These are phyloP conservation scores for Pestalotiopsis sp. DNA, from an alignment of 2,329 filamentous ascomycete species.

Conservation along the genomic window DNA sequence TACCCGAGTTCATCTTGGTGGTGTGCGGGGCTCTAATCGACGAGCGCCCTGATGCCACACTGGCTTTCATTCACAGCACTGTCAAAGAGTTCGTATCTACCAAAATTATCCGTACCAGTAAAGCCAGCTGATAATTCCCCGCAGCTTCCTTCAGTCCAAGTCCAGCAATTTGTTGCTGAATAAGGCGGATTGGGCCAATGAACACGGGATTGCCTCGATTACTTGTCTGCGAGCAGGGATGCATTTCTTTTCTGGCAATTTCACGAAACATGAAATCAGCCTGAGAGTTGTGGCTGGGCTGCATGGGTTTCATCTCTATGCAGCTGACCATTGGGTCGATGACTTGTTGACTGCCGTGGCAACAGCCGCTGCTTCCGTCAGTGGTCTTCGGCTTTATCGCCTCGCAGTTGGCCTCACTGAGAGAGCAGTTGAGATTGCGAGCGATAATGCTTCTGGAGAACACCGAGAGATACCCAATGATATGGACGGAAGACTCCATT, in stretches of 20 bases:
- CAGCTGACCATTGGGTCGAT: constrained; percentile 31
- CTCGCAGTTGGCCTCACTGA: not conserved
- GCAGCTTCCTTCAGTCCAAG: constrained; percentile 10
- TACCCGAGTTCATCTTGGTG: constrained; percentile 25
- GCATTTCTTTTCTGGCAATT: constrained; percentile 12
- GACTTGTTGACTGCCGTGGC: constrained; percentile 21
- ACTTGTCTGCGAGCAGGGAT: constrained; percentile 27
- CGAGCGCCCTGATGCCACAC: constrained; percentile 22
- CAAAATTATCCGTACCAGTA: not conserved
- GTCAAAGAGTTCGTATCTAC: constrained; percentile 26
- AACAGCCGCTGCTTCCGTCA: too few species aligned
- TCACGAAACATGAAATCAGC: not conserved
- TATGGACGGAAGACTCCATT: too few species aligned
- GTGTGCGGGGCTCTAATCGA: constrained; percentile 25
- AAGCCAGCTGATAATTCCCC: too few species aligned
- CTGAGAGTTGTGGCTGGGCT: constrained; percentile 26
- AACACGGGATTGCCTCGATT: constrained; percentile 24
- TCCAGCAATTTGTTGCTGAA: constrained; percentile 11
- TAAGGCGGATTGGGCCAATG: constrained; percentile 9
- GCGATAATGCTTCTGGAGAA: too few species aligned
- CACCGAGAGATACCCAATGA: too few species aligned
- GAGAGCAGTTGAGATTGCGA: not conserved
- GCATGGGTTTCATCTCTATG: constrained; percentile 31
- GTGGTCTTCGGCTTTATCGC: not conserved
- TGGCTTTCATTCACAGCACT: constrained; percentile 28